Base-by-base conservation (phyloP, 208 protist species). In the Acanthamoeba healyi region DNA sequence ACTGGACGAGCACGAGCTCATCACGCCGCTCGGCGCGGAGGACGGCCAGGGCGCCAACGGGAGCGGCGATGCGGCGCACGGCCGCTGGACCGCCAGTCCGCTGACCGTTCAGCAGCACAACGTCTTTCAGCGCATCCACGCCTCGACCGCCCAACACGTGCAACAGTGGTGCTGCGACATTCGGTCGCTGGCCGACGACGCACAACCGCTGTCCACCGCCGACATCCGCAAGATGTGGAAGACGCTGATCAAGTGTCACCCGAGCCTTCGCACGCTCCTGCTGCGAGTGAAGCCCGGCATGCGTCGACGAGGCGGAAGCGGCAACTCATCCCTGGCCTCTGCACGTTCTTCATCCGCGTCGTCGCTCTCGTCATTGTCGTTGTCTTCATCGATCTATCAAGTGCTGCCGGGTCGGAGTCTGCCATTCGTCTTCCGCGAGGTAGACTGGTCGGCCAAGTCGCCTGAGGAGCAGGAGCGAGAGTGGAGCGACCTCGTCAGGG, bases 371-470 rank as follows among this genome's bases (percentile, higher is more conserved):
- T 19, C 63, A 15, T 38, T 15, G 2, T 38, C 67, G 9, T 46
- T 36, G 29, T 44, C 67, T 0, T 77, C 67, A 3, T 77, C 67
- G 36, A 38, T 77, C 38, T 77, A n/a, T 32, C 67, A 77, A 26
- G 67, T 77, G 34, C 67, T 44, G 29, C 67, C 67, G 36, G 34
- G 36, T 14, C 32, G 67, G 17, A 44, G 17, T 7, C 67, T 77
- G n/a, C 67, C 67, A 7, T 77, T 77, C 34, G 67, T 7, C 38
- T 77, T 77, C 67, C 67, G 67, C 36, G 29, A 77, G 29, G 29
- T 77, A 32, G 67, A 77, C 38, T 77, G 67, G 67, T 77, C 67
- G 67, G 67, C 36, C 29, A 77, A 44, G 67, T 77, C 67, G 36
- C 26, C 36, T 36, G 67, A 77, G 34, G 67, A 77, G 29, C 67